Evolutionary conservation across 805 yeast genomes (phyloP), one percentile per base, ranked within the genome.

Genomic region (Wickerhamiella siamensis): DNA sequence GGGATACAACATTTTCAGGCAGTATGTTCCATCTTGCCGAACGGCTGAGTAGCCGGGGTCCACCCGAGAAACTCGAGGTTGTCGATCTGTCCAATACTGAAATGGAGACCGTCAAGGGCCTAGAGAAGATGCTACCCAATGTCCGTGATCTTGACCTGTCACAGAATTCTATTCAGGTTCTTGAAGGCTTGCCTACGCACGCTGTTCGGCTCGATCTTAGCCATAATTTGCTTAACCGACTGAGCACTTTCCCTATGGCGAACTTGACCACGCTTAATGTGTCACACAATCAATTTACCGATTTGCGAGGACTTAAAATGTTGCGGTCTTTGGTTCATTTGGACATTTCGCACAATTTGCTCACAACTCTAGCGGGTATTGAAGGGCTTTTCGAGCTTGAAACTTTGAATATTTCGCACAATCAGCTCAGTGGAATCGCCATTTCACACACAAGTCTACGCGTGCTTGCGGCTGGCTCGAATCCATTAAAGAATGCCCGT

Each of bases 161-260:
- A 29, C 36, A 41, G 18, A 53, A 53, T 34, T 15, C 24, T 3
- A 36, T 53, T 17, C 31, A 47, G 15, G 42, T 44, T 14, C 38
- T 52, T 4, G 47, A 53, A 5, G 56, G 57, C 6, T 43, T 53
- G 15, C 53, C 56, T 2, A 41, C 43, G 16, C 33, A 39, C 2
- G 39, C 51, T 5, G 47, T 48, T 6, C 44, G 43, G 15, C 36
- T 51, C 4, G 54, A 51, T 26, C 31, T 53, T 18, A 21, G 48
- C 17, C 5, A 29, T 20, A 53, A 53, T 39, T 1, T 5, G 9
- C 43, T 53, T 18, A 44, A 43, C 17, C 37, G 44, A 3, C 36
- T 47, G 24, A 45, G 41, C 35, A 37, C 42, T 4, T 53, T 53
- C 42, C 55, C 57, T 0, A 22, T 34, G 3, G 27, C 46, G 15